These are phyloP conservation scores for Parastagonospora nodorum DNA, from an alignment of 2,329 filamentous ascomycete genomes.

Conservation along the genomic window DNA sequence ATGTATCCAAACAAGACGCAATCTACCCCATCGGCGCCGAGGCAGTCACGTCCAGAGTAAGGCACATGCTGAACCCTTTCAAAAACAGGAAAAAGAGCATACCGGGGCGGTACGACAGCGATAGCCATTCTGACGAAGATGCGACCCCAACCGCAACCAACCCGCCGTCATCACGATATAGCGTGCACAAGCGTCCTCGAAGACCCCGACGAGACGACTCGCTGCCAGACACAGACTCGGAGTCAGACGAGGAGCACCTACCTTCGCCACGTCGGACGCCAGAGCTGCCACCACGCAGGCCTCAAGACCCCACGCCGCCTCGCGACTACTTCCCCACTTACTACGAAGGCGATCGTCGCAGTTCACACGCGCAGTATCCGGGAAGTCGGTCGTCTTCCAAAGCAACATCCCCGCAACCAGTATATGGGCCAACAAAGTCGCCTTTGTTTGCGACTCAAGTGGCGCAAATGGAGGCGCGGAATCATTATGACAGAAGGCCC, in stretches of 20 bases:
- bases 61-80: conserved; percentile 45
- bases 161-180: conserved; percentile 28
- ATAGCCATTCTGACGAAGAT: conserved; percentile 36
- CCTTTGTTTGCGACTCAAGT: conserved; percentile 56
- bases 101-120: conserved; percentile 33
- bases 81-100: conserved; percentile 30
- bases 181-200: conserved; percentile 38
- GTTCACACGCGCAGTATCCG: conserved; percentile 29
- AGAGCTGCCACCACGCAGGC: conserved; percentile 47
- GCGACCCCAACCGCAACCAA: conserved; percentile 33
- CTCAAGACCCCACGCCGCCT: conserved; percentile 49
- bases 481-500: conserved; percentile 38
- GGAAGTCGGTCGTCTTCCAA: conserved; percentile 21
- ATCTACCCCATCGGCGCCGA: conserved; percentile 33
- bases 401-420: conserved; percentile 27
- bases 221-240: conserved; percentile 37
- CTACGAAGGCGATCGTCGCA: conserved; percentile 34
- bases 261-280: conserved; percentile 30
- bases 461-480: conserved; percentile 44
- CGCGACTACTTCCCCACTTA: conserved; percentile 47
- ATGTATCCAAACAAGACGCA: conserved; percentile 40
- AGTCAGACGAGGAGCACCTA: conserved; percentile 37
- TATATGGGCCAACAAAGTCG: conserved; percentile 52
- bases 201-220: conserved; percentile 41
- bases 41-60: conserved; percentile 34